phyloP scores from a whole-genome alignment of 2,329 filamentous ascomycete species.

The Cadophora luteo-olivacea region DNA sequence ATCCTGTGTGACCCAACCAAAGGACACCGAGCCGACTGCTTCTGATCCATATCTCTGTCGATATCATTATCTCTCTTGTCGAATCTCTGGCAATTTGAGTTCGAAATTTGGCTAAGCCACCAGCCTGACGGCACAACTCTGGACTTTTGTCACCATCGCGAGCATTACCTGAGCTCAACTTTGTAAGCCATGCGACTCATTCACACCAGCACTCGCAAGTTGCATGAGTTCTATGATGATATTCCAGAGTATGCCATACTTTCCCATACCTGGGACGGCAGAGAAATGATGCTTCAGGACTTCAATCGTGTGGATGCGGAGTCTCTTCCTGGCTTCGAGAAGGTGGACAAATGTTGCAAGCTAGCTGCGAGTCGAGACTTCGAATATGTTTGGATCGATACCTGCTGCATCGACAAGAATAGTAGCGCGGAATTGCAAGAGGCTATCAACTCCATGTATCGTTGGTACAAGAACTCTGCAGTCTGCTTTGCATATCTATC shows the following conservation, averaged over 20 bases:
- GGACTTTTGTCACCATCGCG: background rate
- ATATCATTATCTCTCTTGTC: too few species aligned
- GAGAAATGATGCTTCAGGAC: conserved; percentile 26
- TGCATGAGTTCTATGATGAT: conserved; percentile 27
- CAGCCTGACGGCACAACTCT: background rate
- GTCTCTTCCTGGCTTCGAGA: conserved; percentile 18
- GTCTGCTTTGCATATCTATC: conserved; percentile 31
- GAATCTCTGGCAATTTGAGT: background rate
- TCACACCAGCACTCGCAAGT: conserved; percentile 25
- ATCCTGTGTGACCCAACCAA: too few species aligned
- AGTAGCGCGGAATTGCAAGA: conserved; percentile 32
- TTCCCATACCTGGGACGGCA: conserved; percentile 41
- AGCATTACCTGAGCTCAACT: background rate
- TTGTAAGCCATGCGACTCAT: conserved; percentile 34
- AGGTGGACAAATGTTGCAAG: conserved; percentile 26
- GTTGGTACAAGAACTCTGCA: conserved; percentile 29
- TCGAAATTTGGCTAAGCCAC: too few species aligned
- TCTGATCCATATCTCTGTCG: background rate
- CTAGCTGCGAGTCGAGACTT: conserved; percentile 22
- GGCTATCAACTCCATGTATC: conserved; percentile 34
- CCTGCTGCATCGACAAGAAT: conserved; percentile 35
- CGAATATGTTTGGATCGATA: conserved; percentile 34
- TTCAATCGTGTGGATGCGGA: background rate
- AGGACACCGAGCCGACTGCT: too few species aligned
- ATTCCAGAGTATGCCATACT: conserved; percentile 38